These are phyloP conservation scores for Fusarium nisikadoi DNA, from an alignment of 2,329 filamentous ascomycete genomes.

Conservation along the genomic window DNA sequence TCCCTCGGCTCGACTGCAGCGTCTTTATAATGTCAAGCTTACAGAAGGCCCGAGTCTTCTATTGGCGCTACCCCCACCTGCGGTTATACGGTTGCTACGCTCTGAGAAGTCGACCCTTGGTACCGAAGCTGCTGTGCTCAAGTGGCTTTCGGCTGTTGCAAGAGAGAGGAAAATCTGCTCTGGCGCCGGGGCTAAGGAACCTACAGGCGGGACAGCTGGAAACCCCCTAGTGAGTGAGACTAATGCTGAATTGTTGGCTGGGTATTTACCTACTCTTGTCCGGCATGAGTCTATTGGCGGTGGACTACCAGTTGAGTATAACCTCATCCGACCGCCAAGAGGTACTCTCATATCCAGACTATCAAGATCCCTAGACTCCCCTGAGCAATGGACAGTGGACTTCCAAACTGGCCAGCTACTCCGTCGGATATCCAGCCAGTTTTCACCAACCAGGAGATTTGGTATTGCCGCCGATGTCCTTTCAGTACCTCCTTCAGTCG, in stretches of 20 bases:
- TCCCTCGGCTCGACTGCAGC: conserved; percentile 53
- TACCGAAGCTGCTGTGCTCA: conserved; percentile 58
- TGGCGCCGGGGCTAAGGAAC: conserved; percentile 3
- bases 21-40: conserved; percentile 56
- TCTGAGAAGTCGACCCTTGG: conserved; percentile 57
- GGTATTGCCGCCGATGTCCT: conserved; percentile 50
- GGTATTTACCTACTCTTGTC: conserved; percentile 55
- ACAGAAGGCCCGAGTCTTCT: conserved; percentile 55
- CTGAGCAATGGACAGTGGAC: conserved; percentile 54
- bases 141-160: conserved; percentile 54
- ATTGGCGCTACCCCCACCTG: conserved; percentile 56
- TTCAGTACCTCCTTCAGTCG: conserved; percentile 33
- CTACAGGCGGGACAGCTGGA: background rate
- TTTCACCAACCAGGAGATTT: conserved; percentile 60
- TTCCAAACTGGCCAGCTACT: conserved; percentile 60
- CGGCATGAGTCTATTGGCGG: conserved; percentile 49
- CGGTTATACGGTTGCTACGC: conserved; percentile 58
- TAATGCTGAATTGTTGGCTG: conserved; percentile 37
- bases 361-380: conserved; percentile 45
- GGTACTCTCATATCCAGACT: conserved; percentile 55
- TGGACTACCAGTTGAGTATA: conserved; percentile 53
- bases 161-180: conserved; percentile 23
- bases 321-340: conserved; percentile 52
- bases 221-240: background rate
- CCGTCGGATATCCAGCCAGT: conserved; percentile 55